Conservation (phyloP, 2,329 filamentous ascomycete genomes). For the Trichoderma arundinaceum region DNA sequence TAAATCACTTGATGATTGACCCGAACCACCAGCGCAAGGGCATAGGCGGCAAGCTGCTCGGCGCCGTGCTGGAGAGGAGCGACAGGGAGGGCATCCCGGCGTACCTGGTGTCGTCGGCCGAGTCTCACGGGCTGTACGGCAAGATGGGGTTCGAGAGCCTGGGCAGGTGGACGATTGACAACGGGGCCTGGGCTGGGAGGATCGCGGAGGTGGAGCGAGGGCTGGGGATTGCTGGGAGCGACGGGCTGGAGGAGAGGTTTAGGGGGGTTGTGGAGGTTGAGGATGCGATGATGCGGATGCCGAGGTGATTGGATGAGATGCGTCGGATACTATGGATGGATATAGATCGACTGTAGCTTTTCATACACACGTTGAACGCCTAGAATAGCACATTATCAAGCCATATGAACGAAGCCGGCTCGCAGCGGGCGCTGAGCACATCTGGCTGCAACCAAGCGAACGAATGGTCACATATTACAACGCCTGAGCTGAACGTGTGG, state of each 20-base stretch:
- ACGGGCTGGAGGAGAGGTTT: constrained; percentile 31
- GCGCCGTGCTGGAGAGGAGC: constrained; percentile 22
- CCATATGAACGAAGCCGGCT: too few species aligned
- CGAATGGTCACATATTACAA: too few species aligned
- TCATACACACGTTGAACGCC: too few species aligned
- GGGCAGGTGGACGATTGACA: constrained; percentile 35
- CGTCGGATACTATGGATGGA: neutral
- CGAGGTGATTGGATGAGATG: neutral
- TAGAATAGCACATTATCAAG: too few species aligned
- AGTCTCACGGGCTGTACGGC: constrained; percentile 34
- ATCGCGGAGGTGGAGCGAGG: constrained; percentile 22
- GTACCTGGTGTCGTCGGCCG: constrained; percentile 36
- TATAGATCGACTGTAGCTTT: too few species aligned
- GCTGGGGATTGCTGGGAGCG: constrained; percentile 31
- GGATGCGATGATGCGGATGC: constrained; percentile 33
- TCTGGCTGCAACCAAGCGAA: too few species aligned
- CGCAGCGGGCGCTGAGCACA: too few species aligned
- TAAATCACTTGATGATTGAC: constrained; percentile 37
- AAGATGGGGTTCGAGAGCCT: constrained; percentile 34
- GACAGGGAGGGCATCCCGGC: constrained; percentile 30
- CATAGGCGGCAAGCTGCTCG: constrained; percentile 33
- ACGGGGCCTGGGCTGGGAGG: constrained; percentile 33
- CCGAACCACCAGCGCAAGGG: constrained; percentile 36
- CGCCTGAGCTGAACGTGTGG: too few species aligned
- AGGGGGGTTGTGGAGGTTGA: constrained; percentile 35